These are phyloP conservation scores for Boletellus ananiceps DNA, from an alignment of 768 basidiomycete genomes.

Conservation along the genomic window DNA sequence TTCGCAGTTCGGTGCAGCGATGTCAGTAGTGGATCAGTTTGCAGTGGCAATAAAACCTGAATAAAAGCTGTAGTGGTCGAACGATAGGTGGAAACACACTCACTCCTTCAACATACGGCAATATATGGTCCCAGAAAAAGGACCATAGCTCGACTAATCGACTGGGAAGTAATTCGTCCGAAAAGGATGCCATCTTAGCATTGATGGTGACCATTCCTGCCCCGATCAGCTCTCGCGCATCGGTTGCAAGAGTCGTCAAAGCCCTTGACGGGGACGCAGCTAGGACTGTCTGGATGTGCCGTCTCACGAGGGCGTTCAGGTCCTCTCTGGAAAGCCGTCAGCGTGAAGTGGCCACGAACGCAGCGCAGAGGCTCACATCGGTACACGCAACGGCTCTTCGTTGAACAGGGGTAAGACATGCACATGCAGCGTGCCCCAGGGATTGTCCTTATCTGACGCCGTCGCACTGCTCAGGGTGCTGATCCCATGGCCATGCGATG, in stretches of 20 bases:
- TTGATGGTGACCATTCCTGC: constrained; percentile 92
- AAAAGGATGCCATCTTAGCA: constrained; percentile 69
- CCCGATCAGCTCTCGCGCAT: constrained; percentile 78
- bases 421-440: constrained; percentile 82
- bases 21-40: constrained; percentile 59
- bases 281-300: constrained; percentile 71
- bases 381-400: constrained; percentile 76
- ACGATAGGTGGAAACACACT: constrained; percentile 23
- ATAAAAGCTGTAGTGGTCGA: constrained; percentile 21
- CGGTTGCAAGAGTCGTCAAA: constrained; percentile 66
- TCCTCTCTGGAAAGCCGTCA: constrained; percentile 61
- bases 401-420: constrained; percentile 91
- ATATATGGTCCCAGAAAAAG: constrained; percentile 89
- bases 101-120: constrained; percentile 86
- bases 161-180: constrained; percentile 72
- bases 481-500: constrained; percentile 31
- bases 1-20: constrained; percentile 64
- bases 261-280: constrained; percentile 73
- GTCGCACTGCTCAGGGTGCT: constrained; percentile 18
- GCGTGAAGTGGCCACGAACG: neutral
- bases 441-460: constrained; percentile 50
- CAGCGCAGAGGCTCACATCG: constrained; percentile 54
- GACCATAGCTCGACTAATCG: constrained; percentile 86
- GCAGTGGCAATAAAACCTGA: constrained; percentile 56
- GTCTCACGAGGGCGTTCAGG: constrained; percentile 74